phyloP scores from a whole-genome alignment of 768 basidiomycete genomes.

The Fomitopsis serialis region DNA sequence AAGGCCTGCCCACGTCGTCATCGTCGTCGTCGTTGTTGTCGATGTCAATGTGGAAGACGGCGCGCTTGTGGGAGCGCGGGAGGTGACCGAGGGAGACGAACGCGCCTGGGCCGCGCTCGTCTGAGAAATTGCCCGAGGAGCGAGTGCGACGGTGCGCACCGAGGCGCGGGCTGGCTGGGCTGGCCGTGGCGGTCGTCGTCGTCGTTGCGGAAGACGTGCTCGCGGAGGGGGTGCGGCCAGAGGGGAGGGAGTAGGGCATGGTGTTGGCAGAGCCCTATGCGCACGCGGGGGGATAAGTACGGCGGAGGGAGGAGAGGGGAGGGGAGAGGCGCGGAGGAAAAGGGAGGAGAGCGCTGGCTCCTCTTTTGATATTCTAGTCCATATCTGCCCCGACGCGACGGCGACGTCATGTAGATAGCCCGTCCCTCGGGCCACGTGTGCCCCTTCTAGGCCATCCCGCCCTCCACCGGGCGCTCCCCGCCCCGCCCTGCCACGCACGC shows the following conservation, averaged over 20 bases:
- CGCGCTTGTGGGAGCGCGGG: slow-evolving; percentile 34
- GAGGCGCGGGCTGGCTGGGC: slow-evolving; percentile 12
- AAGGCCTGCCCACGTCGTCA: slow-evolving; percentile 20
- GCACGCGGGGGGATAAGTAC: no score
- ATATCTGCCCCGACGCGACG: background rate
- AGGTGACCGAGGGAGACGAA: slow-evolving; percentile 43
- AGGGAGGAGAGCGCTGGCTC: background rate
- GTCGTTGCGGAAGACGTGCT: background rate
- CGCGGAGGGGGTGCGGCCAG: background rate
- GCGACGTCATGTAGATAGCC: background rate
- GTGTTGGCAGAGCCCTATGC: background rate
- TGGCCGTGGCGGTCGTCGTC: slow-evolving; percentile 9
- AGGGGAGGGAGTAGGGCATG: background rate
- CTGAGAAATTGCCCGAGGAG: slow-evolving; percentile 28
- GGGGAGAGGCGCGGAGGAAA: background rate
- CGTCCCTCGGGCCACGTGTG: background rate
- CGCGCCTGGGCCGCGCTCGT: slow-evolving; percentile 40
- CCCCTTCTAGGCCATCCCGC: background rate
- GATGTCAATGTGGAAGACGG: slow-evolving; percentile 19
- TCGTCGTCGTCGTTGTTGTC: slow-evolving; percentile 32
- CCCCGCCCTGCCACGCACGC: background rate
- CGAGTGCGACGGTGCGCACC: slow-evolving; percentile 24
- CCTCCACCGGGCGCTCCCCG: background rate
- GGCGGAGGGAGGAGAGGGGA: background rate
- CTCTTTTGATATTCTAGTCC: background rate